Evolutionary conservation across 1,139 yeast species (phyloP), one percentile per base, ranked within the genome.

Genomic region (Taphrina confusa): DNA sequence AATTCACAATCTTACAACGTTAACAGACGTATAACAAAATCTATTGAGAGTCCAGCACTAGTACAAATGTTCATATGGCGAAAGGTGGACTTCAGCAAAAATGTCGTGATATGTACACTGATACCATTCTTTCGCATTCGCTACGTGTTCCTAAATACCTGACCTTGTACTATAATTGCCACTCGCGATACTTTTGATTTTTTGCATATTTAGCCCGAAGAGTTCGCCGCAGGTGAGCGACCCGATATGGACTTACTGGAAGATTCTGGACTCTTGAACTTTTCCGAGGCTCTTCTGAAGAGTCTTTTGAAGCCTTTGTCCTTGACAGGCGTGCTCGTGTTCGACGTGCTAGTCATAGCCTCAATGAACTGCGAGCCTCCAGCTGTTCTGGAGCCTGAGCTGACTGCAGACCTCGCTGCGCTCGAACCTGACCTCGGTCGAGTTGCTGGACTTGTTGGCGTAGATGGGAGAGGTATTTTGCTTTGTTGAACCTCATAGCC

Each of bases 281-380:
- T 31, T 1, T 23, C 30, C 2, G 52, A 47, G 6, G 52, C 31
- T 22, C 52, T 31, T 34, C 42, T 31, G 40, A 47, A 22, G 14
- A 47, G 52, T 8, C 52, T 31, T 16, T 33, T 47, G 20, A 47
- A 33, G 12, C 52, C 52, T 33, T 25, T 31, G 9, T 37, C 42
- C 25, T 37, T 37, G 12, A n/a, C 25, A 1, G 42, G 42, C 2
- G 42, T 37, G 42, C 42, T 37, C 20, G 25, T 18, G 25, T n/a
- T n/a, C n/a, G n/a, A n/a, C n/a, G 23, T 16, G 42, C 42, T 37
- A n/a, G 25, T 18, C 1, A 25, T 22, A 16, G 42, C 25, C 20
- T 37, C 42, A 11, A 37, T n/a, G 42, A 18, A 37, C 20, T 25
- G 23, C 8, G 42, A 37, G 25, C 42, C n/a, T 18, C 20, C 25